Evolutionary conservation across 2,329 filamentous ascomycete genomes (phyloP).

Genomic region (Lecanicillium sp.): DNA sequence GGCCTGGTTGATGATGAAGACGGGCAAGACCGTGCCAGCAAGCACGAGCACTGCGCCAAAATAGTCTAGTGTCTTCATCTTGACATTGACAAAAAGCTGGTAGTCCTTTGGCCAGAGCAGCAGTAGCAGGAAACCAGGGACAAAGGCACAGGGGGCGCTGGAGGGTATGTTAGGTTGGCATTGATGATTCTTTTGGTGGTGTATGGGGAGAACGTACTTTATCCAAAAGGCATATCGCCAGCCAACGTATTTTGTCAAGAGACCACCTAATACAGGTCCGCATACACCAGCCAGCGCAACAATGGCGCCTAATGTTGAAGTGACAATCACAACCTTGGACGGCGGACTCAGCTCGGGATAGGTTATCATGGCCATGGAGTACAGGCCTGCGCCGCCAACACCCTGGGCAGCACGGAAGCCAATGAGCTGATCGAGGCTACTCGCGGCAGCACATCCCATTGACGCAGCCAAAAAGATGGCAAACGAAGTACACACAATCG

Average conservation of each 20-base stretch:
- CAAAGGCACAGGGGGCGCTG: slow-evolving; percentile 8
- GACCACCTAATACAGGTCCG: slow-evolving; percentile 14
- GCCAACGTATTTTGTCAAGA: slow-evolving; percentile 9
- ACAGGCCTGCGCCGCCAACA: slow-evolving; percentile 15
- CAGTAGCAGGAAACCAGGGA: slow-evolving; percentile 2
- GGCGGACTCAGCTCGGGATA: slow-evolving; percentile 14
- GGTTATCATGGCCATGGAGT: slow-evolving; percentile 14
- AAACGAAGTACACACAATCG: slow-evolving; percentile 9
- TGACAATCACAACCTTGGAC: slow-evolving; percentile 8
- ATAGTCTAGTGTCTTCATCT: slow-evolving; percentile 7
- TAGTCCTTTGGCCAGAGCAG: slow-evolving; percentile 9
- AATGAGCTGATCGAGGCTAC: slow-evolving; percentile 13
- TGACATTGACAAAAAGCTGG: slow-evolving; percentile 7
- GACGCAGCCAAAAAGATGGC: slow-evolving; percentile 13
- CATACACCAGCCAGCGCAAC: slow-evolving; percentile 14
- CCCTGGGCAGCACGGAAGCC: slow-evolving; percentile 15
- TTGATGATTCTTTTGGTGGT: slow-evolving; percentile 2
- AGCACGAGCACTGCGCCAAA: slow-evolving; percentile 11
- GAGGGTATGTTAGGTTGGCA: neutral
- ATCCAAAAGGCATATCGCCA: slow-evolving; percentile 14
- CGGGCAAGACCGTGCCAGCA: slow-evolving; percentile 13
- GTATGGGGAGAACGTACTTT: slow-evolving; percentile 11
- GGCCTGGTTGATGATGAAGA: slow-evolving; percentile 16
- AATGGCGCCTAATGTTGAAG: slow-evolving; percentile 11
- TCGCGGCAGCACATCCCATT: slow-evolving; percentile 11